Evolutionary conservation across 2,329 filamentous ascomycete species (phyloP).

Genomic region (Lecanosticta acicola): DNA sequence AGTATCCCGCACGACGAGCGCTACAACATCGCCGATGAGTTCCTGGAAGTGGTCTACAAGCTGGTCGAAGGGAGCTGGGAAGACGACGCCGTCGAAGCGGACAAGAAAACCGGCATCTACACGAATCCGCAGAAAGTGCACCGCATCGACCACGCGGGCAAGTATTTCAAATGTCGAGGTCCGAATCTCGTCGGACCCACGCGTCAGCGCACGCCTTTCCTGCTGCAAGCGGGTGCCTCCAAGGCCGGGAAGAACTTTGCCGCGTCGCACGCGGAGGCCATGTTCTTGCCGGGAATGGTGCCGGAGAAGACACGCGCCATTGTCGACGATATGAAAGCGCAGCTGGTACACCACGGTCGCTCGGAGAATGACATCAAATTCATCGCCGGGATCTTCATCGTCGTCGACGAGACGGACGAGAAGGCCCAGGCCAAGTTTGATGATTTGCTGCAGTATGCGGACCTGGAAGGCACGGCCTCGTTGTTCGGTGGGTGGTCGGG

Average conservation of each 20-base stretch:
- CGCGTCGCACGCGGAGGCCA: constrained; percentile 41
- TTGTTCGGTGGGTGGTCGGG: constrained; percentile 47
- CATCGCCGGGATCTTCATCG: constrained; percentile 40
- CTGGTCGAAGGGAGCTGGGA: constrained; percentile 30
- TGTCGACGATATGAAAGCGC: constrained; percentile 39
- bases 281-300: constrained; percentile 44
- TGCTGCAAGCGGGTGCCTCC: constrained; percentile 48
- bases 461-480: constrained; percentile 41
- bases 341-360: constrained; percentile 37
- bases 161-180: constrained; percentile 42
- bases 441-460: constrained; percentile 40
- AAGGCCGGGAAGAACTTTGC: constrained; percentile 44
- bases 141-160: constrained; percentile 38
- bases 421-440: constrained; percentile 41
- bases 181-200: constrained; percentile 50
- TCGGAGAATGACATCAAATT: constrained; percentile 40
- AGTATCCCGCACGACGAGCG: constrained; percentile 47
- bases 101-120: constrained; percentile 56
- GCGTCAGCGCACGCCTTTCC: constrained; percentile 52
- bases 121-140: constrained; percentile 53
- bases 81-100: constrained; percentile 39
- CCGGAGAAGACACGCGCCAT: constrained; percentile 39
- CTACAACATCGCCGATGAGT: constrained; percentile 46
- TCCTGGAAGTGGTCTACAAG: constrained; percentile 32
- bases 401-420: constrained; percentile 43